phyloP scores from a whole-genome alignment of 2,329 filamentous ascomycete species.

The Claviceps africana region DNA sequence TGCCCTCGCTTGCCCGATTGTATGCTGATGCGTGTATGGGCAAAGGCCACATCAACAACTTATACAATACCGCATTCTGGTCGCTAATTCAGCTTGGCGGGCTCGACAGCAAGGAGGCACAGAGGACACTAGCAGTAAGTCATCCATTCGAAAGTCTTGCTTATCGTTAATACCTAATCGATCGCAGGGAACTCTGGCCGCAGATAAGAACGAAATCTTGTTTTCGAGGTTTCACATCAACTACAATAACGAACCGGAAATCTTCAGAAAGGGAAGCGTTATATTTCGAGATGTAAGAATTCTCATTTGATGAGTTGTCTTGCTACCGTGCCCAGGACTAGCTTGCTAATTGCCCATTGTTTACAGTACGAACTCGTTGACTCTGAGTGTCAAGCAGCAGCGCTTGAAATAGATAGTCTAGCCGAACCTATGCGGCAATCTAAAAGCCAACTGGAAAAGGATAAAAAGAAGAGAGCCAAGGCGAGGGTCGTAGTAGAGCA shows the following conservation, averaged over 20 bases:
- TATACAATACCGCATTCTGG: conserved; percentile 98
- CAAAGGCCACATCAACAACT: conserved; percentile 90
- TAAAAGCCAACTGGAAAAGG: conserved; percentile 70
- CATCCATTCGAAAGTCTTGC: background rate
- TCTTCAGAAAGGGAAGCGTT: conserved; percentile 87
- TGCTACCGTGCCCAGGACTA: background rate
- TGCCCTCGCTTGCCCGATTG: background rate
- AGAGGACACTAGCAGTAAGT: conserved; percentile 58
- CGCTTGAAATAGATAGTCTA: conserved; percentile 31
- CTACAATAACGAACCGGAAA: conserved; percentile 91
- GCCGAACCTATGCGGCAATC: conserved; percentile 46
- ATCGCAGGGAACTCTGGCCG: conserved; percentile 59
- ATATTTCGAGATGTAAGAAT: conserved; percentile 61
- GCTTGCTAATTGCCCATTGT: background rate
- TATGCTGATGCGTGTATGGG: conserved; percentile 12
- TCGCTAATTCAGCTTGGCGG: conserved; percentile 65
- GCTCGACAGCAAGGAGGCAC: conserved; percentile 63
- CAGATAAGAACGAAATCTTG: conserved; percentile 92
- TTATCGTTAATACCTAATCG: conserved; percentile 9
- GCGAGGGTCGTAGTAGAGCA: conserved; percentile 72
- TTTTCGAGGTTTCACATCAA: conserved; percentile 84
- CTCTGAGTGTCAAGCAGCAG: conserved; percentile 32
- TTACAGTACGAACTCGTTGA: conserved; percentile 59
- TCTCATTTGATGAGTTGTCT: background rate
- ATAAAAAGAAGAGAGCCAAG: conserved; percentile 68